Base-by-base conservation (phyloP, 495 filamentous ascomycete species). In the Aspergillus homomorphus region DNA sequence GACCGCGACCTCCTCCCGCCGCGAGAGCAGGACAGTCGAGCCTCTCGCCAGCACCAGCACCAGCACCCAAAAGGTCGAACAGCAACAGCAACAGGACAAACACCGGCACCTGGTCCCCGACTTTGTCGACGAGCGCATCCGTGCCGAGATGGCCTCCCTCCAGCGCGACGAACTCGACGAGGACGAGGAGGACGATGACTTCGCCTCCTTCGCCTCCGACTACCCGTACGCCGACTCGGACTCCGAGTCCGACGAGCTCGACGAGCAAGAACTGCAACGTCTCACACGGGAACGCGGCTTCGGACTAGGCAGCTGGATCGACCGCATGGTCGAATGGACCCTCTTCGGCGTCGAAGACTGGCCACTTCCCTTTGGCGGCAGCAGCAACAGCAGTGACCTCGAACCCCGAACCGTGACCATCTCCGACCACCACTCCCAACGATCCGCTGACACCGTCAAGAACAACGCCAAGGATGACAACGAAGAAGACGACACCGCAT, bases 271-370 rank as follows among this genome's bases (percentile, higher is more conserved):
- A 63, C 38, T 79, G 33, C 75, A 75, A 59, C 70, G 64, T n/a
- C 58, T 79, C 1, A 78, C 75, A 7, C 73, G 79, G 53, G 77
- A 84, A 57, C 80, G 80, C n/a, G 83, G 82, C 45, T 85, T 84
- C 53, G 86, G 88, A 4, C 71, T 92, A n/a, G 87, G 87, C 0
- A 80, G 82, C 10, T 91, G 87, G 85, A 79, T 96, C 61, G 89
- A 89, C 62, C 79, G 81, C 48, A 63, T 92, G 57, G 81, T 92
- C 41, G 87, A 86, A 7, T 91, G 90, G 82, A 88, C 85, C 16
- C 70, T 94, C 18, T 93, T 94, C 69, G 83, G 86, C 8, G 86
- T 91, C 10, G 82, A 88, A 41, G 87, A 89, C 62, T 74, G 68
- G 66, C 70, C 74, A 33, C 56, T 60, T 7, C 33, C 68, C 55